phyloP scores from a whole-genome alignment of 495 filamentous ascomycete genomes.

The Tuber umbilicatum region DNA sequence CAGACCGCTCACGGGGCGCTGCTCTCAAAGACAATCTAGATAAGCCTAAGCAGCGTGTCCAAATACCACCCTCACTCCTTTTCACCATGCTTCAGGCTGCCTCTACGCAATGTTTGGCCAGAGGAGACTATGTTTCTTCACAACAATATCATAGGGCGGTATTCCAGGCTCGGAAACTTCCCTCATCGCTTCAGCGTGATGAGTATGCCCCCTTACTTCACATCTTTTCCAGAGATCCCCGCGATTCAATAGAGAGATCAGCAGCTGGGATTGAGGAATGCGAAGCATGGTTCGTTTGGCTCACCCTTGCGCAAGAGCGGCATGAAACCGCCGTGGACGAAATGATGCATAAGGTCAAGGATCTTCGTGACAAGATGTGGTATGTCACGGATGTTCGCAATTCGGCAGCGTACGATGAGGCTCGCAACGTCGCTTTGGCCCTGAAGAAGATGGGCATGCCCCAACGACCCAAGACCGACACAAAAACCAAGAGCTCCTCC shows the following conservation, averaged over 20 bases:
- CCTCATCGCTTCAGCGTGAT: conserved; percentile 57
- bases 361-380: conserved; percentile 93
- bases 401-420: conserved; percentile 83
- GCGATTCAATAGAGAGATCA: conserved; percentile 59
- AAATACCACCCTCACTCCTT: conserved; percentile 49
- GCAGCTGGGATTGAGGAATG: conserved; percentile 64
- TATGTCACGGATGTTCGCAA: conserved; percentile 94
- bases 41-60: conserved; percentile 35
- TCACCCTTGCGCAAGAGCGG: conserved; percentile 64
- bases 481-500: conserved; percentile 49
- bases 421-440: conserved; percentile 75
- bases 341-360: conserved; percentile 61
- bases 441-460: conserved; percentile 83
- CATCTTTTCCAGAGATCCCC: conserved; percentile 62
- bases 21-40: conserved; percentile 37
- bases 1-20: conserved; percentile 35
- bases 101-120: conserved; percentile 57
- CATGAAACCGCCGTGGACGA: conserved; percentile 59
- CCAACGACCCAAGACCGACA: conserved; percentile 50
- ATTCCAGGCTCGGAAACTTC: conserved; percentile 57
- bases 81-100: conserved; percentile 65
- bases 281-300: conserved; percentile 69
- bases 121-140: conserved; percentile 63
- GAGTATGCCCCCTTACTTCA: conserved; percentile 63
- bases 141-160: conserved; percentile 65